Percentiles rank a stretch among this genome's conserved stretches.
Conservation (phyloP, 768 basidiomycete genomes). For the Melanogaster broomeanus region DNA sequence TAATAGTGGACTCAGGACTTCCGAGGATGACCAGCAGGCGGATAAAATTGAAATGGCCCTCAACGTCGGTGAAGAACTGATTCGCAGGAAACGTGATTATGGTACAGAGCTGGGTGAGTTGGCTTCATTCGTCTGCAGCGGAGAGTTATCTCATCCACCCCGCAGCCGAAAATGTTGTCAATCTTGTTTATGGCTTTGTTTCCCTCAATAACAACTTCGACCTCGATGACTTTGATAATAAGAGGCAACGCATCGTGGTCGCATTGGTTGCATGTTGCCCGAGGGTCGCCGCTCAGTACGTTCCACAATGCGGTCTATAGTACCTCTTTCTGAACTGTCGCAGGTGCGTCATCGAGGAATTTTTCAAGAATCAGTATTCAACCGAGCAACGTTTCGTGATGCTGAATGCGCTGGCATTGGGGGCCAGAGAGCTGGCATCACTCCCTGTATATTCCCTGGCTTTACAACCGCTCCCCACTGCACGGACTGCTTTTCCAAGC, state of each 20-base stretch:
- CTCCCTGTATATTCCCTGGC: constrained; percentile 34
- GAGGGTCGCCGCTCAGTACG: constrained; percentile 77
- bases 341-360: constrained; percentile 87
- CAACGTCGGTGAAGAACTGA: constrained; percentile 75
- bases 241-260: constrained; percentile 73
- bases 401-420: constrained; percentile 83
- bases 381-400: constrained; percentile 82
- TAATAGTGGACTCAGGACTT: constrained; percentile 48
- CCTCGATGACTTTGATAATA: constrained; percentile 73
- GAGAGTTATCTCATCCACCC: constrained; percentile 1
- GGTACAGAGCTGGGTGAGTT: constrained; percentile 82
- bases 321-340: constrained; percentile 1
- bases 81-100: constrained; percentile 80
- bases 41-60: constrained; percentile 83
- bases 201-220: constrained; percentile 84
- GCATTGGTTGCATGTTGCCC: constrained; percentile 85
- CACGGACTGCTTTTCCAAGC: constrained; percentile 68
- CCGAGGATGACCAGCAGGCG: constrained; percentile 64
- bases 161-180: constrained; percentile 87
- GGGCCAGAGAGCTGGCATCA: constrained; percentile 79
- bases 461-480: constrained; percentile 31
- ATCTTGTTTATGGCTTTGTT: constrained; percentile 72
- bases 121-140: not conserved
- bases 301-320: not conserved
- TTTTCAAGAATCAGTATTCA: constrained; percentile 93